These are phyloP conservation scores for Penicillium salamii DNA, from an alignment of 495 filamentous ascomycete species.

Conservation along the genomic window DNA sequence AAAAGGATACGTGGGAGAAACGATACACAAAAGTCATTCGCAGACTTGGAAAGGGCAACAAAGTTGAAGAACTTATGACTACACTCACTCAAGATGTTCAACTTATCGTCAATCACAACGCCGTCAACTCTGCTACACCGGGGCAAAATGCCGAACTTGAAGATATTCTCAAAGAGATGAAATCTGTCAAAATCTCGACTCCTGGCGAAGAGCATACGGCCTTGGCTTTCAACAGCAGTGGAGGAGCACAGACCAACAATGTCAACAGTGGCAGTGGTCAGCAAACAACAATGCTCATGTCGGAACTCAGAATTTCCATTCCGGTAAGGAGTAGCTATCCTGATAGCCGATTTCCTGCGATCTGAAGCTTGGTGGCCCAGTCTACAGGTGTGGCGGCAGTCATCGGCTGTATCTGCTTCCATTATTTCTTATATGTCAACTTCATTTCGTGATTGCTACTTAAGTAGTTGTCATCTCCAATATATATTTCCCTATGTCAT, in stretches of 20 bases:
- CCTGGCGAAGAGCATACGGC: neutral
- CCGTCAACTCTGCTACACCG: slow-evolving; percentile 4
- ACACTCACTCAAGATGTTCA: slow-evolving; percentile 12
- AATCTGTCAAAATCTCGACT: neutral
- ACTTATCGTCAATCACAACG: slow-evolving; percentile 9
- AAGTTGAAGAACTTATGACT: slow-evolving; percentile 14
- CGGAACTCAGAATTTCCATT: slow-evolving; percentile 2
- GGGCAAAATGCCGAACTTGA: slow-evolving; percentile 3
- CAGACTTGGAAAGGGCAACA: slow-evolving; percentile 14
- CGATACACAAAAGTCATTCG: slow-evolving; percentile 9
- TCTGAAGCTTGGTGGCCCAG: too few relatives aligned
- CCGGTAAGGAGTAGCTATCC: slow-evolving; percentile 3
- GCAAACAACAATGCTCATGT: neutral
- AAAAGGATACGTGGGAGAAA: slow-evolving; percentile 2
- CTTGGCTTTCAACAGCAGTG: neutral
- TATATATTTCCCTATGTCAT: too few relatives aligned
- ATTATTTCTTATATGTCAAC: too few relatives aligned
- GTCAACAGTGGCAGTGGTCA: slow-evolving; percentile 1
- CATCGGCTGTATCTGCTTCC: too few relatives aligned
- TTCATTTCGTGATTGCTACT: too few relatives aligned
- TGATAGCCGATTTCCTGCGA: too few relatives aligned
- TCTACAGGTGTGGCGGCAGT: too few relatives aligned
- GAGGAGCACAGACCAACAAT: slow-evolving; percentile 2
- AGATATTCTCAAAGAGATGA: slow-evolving; percentile 9
- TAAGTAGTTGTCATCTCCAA: too few relatives aligned